Base-by-base conservation (phyloP, 371 early-diverging fungal genomes). In the Lichtheimia ornata region DNA sequence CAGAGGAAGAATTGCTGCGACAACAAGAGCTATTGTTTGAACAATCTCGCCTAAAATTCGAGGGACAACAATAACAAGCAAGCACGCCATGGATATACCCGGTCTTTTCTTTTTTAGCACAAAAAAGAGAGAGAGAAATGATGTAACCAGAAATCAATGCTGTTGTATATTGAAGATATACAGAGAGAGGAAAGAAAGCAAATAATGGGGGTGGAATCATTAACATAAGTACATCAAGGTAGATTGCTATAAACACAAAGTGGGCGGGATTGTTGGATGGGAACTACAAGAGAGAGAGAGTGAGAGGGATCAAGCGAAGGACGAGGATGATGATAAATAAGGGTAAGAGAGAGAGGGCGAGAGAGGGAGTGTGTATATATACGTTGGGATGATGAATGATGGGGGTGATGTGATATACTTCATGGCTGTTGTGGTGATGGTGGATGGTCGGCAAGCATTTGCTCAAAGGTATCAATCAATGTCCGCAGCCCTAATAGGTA, bases 21-120 rank as follows among this genome's bases (percentile, higher is more conserved):
- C 85, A 90, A 65, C 99, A 99, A 71, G 93, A 94, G 68, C 86
- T 88, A 47, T 79, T 99, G 52, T 97, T 99, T 85, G 93, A 90
- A 15, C 88, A 91, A 69, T 97, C 99, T 56, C 88, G 94, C 61
- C 80, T 81, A 56, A 83, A 86, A 61, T 84, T 77, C 61, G 87
- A 89, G 70, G 81, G 79, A 27, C 85, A 87, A 65, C 84, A 84
- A 50, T 78, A 74, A 59, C 73, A 71, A 66, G 22, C 22, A 22
- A 7, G 11, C 35, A 35, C 11, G 35, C 11, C 11, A 35, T 35
- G 9, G 28, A 35, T 35, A 35, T 35, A 35, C 35, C 35, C 35
- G 11, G 9, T 35, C 35, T 35, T 35, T 35, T 35, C 2, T 22
- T 22, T 22, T 22, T 22, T 2, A 22, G n/a, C n/a, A 22, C 22